Evolutionary conservation across 257 asterid species (phyloP), one percentile per base, ranked within the genome.

Genomic region (Forsythia suspensa): DNA sequence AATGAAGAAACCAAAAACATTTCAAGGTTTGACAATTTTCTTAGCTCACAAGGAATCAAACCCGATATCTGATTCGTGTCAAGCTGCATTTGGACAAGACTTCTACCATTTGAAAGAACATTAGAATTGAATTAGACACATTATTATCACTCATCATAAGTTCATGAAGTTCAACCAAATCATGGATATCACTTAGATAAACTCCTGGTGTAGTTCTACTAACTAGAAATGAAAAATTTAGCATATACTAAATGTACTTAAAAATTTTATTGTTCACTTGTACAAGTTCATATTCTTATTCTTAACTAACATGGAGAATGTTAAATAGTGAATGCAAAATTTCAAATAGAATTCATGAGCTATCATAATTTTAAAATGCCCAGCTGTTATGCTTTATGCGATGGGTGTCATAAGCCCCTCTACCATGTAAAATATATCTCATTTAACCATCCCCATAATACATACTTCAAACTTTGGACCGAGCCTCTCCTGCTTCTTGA

Each of bases 401-500:
- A 59, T 20, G 15, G n/a, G n/a, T n/a, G 37, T n/a, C 67, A 52
- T 16, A 52, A 52, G 63, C 11, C 67, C 67, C 34, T 59, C 67
- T 59, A 5, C 12, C 67, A 20, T 59, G 67, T 59, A 20, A 59
- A 59, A 59, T 21, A 52, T 8, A 21, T 20, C 37, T 8, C 1
- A 8, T 20, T 4, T 59, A 13, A 59, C 13, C 67, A 59, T 59
- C 67, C 67, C 67, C 34, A 21, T 52, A 59, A n/a, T 59, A 24
- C 24, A 24, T 24, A 24, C 24, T 24, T 24, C 24, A 24, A 24
- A 52, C 90, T 86, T 86, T 84, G 84, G 90, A 85, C 83, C 82
- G 40, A 79, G 70, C 24, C 70, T 80, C 84, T 79, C 43, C 52
- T n/a, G 24, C 86, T 79, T 82, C 91, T 89, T 81, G 88, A 84